Conservation (phyloP, 2,329 filamentous ascomycete species). For the Coleophoma cylindrospora region DNA sequence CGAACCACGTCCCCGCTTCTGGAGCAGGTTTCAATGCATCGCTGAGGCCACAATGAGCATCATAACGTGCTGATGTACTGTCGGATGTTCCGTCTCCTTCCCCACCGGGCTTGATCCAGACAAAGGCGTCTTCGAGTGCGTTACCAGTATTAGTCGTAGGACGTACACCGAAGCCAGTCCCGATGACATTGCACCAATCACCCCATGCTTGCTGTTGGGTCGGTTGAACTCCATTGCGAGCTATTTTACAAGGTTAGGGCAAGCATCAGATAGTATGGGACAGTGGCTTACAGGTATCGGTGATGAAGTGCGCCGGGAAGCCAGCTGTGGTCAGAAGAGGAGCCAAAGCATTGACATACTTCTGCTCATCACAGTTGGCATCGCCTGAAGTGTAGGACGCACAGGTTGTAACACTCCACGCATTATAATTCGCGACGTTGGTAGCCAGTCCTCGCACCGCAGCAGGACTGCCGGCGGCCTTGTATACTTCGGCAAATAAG, state of each 20-base stretch:
- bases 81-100: slow-evolving; percentile 38
- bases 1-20: slow-evolving; percentile 61
- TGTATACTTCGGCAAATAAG: slow-evolving; percentile 41
- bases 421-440: slow-evolving; percentile 56
- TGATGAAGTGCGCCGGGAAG: slow-evolving; percentile 50
- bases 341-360: slow-evolving; percentile 44
- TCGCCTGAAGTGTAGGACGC: slow-evolving; percentile 35
- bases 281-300: slow-evolving; percentile 38
- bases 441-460: slow-evolving; percentile 47
- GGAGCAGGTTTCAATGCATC: slow-evolving; percentile 58
- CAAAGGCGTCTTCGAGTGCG: slow-evolving; percentile 56
- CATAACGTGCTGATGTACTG: slow-evolving; percentile 38
- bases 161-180: slow-evolving; percentile 60
- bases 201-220: slow-evolving; percentile 52
- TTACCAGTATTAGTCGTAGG: slow-evolving; percentile 58
- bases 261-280: too few relatives aligned
- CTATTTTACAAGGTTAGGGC: slow-evolving; percentile 23
- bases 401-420: slow-evolving; percentile 38
- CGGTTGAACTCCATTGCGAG: slow-evolving; percentile 57
- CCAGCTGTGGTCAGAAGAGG: slow-evolving; percentile 40
- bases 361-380: slow-evolving; percentile 46
- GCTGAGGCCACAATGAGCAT: slow-evolving; percentile 42
- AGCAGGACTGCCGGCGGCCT: slow-evolving; percentile 37
- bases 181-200: slow-evolving; percentile 63
- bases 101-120: slow-evolving; percentile 66